Conservation (phyloP, 108 stramenopile species). For the Pinguiococcus pyrenoidosus region DNA sequence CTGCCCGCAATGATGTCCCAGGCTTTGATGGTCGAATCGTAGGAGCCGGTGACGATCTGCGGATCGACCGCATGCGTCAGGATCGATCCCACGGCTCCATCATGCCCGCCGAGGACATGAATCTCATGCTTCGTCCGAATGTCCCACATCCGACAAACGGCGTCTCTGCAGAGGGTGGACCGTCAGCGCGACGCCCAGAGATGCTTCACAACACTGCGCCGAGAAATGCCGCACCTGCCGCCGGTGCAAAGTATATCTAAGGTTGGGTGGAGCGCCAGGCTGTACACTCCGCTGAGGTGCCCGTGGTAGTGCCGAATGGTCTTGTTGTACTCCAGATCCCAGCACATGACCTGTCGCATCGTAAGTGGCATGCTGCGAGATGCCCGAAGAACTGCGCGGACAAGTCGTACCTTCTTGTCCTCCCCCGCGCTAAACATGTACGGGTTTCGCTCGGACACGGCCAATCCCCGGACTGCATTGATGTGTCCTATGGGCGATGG, state of each 20-base stretch:
- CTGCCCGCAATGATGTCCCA: constrained; percentile 98
- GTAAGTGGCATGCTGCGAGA: too few relatives aligned
- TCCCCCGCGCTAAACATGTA: constrained; percentile 93
- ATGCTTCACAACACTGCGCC: too few relatives aligned
- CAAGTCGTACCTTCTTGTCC: constrained; percentile 91
- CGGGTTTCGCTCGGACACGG: constrained; percentile 78
- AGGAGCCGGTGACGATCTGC: constrained; percentile 80
- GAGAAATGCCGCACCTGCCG: too few relatives aligned
- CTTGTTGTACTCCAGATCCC: constrained; percentile 92
- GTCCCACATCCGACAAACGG: constrained; percentile 96
- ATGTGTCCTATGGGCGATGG: too few relatives aligned
- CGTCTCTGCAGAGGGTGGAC: too few relatives aligned
- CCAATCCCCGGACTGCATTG: constrained; percentile 81
- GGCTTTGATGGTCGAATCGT: constrained; percentile 87
- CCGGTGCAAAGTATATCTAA: constrained; percentile 96
- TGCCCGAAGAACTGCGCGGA: too few relatives aligned
- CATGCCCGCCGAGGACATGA: constrained; percentile 81
- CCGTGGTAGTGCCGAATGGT: constrained; percentile 98
- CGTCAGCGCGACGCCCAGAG: too few relatives aligned
- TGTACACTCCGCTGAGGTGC: constrained; percentile 86
- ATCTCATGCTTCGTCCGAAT: constrained; percentile 87
- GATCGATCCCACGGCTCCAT: constrained; percentile 74
- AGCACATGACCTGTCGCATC: constrained; percentile 95
- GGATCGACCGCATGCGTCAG: constrained; percentile 84
- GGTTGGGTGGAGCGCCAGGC: constrained; percentile 81